A percentile compares a stretch with the other conserved stretches of the same genome.
Evolutionary conservation across 75 land plant species (phyloP).

Genomic region (Picea glauca): DNA sequence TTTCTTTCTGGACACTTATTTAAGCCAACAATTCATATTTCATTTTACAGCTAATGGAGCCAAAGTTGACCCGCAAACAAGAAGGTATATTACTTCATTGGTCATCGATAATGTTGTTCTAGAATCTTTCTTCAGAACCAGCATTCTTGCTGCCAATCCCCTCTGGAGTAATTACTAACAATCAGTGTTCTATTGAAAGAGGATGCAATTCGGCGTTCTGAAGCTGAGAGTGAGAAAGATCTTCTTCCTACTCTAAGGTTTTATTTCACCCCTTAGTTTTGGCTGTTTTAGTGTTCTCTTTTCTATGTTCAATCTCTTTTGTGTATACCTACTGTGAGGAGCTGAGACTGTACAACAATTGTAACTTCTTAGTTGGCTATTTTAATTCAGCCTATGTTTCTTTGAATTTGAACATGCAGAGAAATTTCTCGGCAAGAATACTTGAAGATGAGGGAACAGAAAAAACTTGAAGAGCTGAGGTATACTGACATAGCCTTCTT

Average conservation of each 20-base stretch:
- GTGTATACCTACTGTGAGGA: neutral
- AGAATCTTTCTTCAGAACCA: neutral
- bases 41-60: conserved; percentile 57
- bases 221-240: conserved; percentile 67
- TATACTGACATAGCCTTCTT: conserved; percentile 16
- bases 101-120: neutral
- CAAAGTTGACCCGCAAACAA: conserved; percentile 54
- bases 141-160: neutral
- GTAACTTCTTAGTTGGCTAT: neutral
- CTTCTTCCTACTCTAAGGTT: conserved; percentile 55
- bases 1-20: neutral
- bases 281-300: neutral
- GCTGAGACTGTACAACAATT: neutral
- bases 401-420: conserved; percentile 28
- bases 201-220: conserved; percentile 72
- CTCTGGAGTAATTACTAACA: neutral
- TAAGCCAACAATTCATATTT: neutral
- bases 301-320: neutral
- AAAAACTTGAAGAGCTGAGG: conserved; percentile 90
- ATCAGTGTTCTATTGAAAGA: conserved; percentile 29
- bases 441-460: conserved; percentile 79
- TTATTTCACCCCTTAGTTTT: neutral
- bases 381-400: neutral
- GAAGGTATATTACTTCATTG: conserved; percentile 49
- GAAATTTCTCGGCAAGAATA: conserved; percentile 89